Percentiles rank a stretch among this genome's conserved stretches.
phyloP scores from a whole-genome alignment of 2,329 filamentous ascomycete species.

The Arthrobotrys conoides region DNA sequence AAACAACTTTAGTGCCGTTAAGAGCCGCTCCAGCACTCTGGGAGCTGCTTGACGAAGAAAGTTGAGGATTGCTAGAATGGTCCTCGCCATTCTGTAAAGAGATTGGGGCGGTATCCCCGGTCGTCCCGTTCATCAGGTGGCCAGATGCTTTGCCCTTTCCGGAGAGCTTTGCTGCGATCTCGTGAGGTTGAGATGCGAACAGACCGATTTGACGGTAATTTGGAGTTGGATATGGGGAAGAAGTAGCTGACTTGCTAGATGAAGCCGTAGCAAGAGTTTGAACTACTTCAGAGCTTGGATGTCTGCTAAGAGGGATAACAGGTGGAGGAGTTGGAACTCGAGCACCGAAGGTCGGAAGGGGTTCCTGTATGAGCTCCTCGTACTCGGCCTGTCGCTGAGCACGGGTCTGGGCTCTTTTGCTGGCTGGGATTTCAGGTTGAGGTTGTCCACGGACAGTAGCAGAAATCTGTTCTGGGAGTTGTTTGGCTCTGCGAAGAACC shows the following conservation, averaged over 20 bases:
- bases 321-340: constrained; percentile 51
- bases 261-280: neutral
- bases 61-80: constrained; percentile 1
- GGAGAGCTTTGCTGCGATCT: constrained; percentile 6
- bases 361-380: neutral
- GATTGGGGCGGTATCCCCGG: neutral
- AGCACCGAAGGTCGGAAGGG: constrained; percentile 36
- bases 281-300: neutral
- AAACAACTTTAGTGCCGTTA: neutral
- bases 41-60: constrained; percentile 7
- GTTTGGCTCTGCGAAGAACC: constrained; percentile 35
- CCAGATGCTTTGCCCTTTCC: neutral
- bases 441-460: constrained; percentile 33
- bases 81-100: constrained; percentile 1
- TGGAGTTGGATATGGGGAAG: neutral
- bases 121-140: neutral
- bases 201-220: constrained; percentile 14
- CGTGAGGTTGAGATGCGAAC: constrained; percentile 5
- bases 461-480: constrained; percentile 47
- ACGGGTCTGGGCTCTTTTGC: constrained; percentile 31
- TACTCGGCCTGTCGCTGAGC: constrained; percentile 37
- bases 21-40: neutral
- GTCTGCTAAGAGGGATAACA: neutral
- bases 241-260: neutral
- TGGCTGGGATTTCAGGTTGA: neutral